Evolutionary conservation across 2,329 filamentous ascomycete genomes (phyloP), one percentile per base, ranked within the genome.

Genomic region (Xylariales sp.): DNA sequence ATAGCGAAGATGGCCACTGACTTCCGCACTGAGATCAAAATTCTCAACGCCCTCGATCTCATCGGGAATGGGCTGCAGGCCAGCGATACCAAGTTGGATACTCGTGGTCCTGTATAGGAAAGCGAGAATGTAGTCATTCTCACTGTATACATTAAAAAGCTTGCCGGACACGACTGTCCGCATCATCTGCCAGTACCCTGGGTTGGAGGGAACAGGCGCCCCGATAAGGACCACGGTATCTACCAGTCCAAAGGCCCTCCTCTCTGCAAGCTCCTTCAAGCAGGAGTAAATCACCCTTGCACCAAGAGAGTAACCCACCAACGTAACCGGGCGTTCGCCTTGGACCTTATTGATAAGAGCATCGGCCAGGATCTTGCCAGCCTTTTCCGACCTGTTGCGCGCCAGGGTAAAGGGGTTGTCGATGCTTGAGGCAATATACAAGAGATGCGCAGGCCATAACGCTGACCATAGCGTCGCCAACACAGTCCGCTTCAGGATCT

Each of bases 81-180:
- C 91, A 0, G 89, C 89, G 29, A 95, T 78, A 4, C 90, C 90
- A 28, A 86, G 74, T 46, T 93, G 84, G 19, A 95, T 76, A 41
- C 83, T 89, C 28, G 85, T 88, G 3, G 88, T 83, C 30, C 90
- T 81, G 59, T 96, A 95, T 14, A 95, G 68, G 56, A 95, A 91
- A 1, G 81, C 89, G 1, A 96, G 78, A 21, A 96, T 81, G 53
- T 88, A 86, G 60, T 96, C 90, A 43, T 93, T 90, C 37, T 83
- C 80, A 2, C 87, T 91, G 62, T 84, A 95, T 7, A 91, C 88
- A 50, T 96, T 96, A 50, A 95, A 84, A 6, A 95, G 72, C 40
- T 85, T 77, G 3, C 90, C 89, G 2, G 83, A 78, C 11, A 43
- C 41, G 7, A 43, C 41, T 4, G 41, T 40, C 30, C 37, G 16